Evolutionary conservation across 805 yeast species (phyloP), one percentile per base, ranked within the genome.

Genomic region (Pachysolen tannophilus): DNA sequence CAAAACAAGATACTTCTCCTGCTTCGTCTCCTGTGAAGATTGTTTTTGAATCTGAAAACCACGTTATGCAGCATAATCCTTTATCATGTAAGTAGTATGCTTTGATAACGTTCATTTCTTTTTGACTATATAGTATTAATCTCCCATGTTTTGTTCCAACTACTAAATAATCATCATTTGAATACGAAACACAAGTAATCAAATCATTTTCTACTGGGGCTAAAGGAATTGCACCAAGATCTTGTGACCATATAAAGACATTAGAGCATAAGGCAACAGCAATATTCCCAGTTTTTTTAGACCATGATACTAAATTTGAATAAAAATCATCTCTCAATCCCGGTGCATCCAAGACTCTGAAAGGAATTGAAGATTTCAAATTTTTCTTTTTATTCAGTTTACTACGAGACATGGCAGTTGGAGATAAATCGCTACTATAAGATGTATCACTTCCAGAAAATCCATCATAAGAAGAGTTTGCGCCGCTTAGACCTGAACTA

Each of bases 291-390:
- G 73, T 56, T 11, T 45, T 45, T 6, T 49, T 50, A 0, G 87
- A 75, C 94, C 94, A 85, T 5, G 85, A 70, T 0, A 85, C 69
- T 36, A 82, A 60, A 48, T 82, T 82, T 1, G 84, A 69, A 54
- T 85, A 86, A 49, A 78, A 85, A 51, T 86, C 94, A 52, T 83
- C 79, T 41, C 80, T 60, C 35, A 85, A 53, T 2, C 75, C 75
- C 0, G 87, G 87, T 0, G 92, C 88, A 49, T 74, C 80, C 14
- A 78, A 53, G 0, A 75, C 75, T 40, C 70, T 63, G 42, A 55
- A 71, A 0, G 79, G 72, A 14, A 57, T 10, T 7, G 29, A 10
- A 9, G 16, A 14, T 24, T 30, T 23, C 11, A 25, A 24, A 20
- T 19, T 28, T 30, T 13, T 28, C 14, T 28, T 16, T 15, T 4